Conservation (phyloP, 2,329 filamentous ascomycete genomes). For the Fusarium drepaniforme region DNA sequence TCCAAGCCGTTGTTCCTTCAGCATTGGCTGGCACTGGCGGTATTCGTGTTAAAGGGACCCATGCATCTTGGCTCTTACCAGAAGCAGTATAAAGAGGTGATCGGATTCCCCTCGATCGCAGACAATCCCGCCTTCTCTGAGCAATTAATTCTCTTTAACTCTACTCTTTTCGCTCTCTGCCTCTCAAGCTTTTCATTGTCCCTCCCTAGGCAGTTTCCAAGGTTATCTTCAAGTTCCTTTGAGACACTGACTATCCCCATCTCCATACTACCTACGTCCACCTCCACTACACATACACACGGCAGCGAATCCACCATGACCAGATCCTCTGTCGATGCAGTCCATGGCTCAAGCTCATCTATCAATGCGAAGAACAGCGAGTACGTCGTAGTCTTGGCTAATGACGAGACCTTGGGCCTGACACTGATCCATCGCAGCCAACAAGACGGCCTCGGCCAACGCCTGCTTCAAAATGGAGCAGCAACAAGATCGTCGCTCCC, state of each 20-base stretch:
- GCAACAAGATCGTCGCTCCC: background rate
- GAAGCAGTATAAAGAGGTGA: background rate
- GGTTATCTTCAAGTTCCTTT: background rate
- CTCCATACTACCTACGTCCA: background rate
- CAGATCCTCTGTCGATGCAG: background rate
- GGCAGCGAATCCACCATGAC: background rate
- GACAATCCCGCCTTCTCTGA: background rate
- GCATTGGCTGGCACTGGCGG: background rate
- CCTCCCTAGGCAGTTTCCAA: background rate
- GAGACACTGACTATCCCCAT: background rate
- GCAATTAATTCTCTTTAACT: background rate
- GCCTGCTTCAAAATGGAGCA: background rate
- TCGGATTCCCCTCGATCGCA: background rate
- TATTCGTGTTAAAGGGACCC: background rate
- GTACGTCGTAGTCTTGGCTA: background rate
- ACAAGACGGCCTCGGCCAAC: background rate
- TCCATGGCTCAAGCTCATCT: background rate
- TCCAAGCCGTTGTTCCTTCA: background rate
- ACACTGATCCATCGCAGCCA: background rate
- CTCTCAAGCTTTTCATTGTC: fast-evolving
- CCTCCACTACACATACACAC: too few relatives aligned
- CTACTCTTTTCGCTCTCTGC: background rate
- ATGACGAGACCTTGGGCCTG: background rate
- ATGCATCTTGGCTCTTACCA: background rate
- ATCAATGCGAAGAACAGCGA: background rate